Conservation (phyloP, 768 basidiomycete species). For the Amanita thiersii region DNA sequence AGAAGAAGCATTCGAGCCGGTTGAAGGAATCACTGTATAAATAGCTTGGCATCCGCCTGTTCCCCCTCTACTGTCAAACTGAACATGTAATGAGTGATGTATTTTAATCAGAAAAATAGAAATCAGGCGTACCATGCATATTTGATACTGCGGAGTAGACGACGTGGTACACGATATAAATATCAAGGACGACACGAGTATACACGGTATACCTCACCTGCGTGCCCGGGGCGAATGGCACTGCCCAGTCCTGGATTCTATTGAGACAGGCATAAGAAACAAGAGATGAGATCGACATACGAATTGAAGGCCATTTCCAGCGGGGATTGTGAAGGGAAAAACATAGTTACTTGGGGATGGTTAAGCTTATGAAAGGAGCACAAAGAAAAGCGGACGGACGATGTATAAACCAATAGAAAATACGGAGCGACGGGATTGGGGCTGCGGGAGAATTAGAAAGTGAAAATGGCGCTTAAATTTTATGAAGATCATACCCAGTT, state of each 20-base stretch:
- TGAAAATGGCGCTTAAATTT: background rate
- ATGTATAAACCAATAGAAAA: constrained; percentile 52
- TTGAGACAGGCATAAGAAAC: background rate
- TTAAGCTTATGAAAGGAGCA: background rate
- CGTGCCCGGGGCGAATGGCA: constrained; percentile 53
- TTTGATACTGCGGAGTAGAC: constrained; percentile 39
- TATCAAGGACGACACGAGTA: background rate
- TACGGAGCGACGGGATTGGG: constrained; percentile 51
- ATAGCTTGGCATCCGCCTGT: constrained; percentile 55
- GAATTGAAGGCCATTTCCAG: constrained; percentile 36
- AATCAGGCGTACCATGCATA: constrained; percentile 46
- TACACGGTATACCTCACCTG: constrained; percentile 23
- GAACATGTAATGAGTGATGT: constrained; percentile 1
- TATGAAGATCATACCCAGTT: constrained; percentile 24
- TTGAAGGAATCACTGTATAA: constrained; percentile 46
- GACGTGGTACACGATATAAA: background rate
- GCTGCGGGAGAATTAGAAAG: constrained; percentile 22
- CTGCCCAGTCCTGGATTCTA: constrained; percentile 40
- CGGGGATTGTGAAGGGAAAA: constrained; percentile 43
- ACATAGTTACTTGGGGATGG: constrained; percentile 30
- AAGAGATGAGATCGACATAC: constrained; percentile 25
- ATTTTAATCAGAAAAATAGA: background rate
- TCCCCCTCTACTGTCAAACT: constrained; percentile 51
- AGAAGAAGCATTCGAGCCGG: constrained; percentile 23
- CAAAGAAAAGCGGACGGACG: constrained; percentile 28